Evolutionary conservation across 192 early-diverging fungal genomes (phyloP).

Genomic region (Backusella macrospora): DNA sequence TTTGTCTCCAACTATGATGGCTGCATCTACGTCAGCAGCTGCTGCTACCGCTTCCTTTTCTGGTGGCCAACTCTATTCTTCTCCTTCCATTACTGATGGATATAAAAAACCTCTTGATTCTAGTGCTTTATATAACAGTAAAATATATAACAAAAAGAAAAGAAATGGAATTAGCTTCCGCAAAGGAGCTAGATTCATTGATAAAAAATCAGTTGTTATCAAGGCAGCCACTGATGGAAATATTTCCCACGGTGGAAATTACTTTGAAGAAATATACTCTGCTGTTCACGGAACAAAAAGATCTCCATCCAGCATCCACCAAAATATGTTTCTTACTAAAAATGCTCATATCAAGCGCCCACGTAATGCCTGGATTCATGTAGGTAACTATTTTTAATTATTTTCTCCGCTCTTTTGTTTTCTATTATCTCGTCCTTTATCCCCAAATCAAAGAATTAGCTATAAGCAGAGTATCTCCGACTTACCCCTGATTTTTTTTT

Average conservation of each 20-base stretch:
- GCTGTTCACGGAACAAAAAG: not conserved
- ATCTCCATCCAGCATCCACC: constrained; percentile 1
- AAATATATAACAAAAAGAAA: not conserved
- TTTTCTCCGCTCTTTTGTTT: not conserved
- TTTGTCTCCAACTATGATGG: constrained; percentile 2
- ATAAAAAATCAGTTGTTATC: not conserved
- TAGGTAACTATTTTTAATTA: constrained; percentile 19
- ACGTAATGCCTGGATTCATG: constrained; percentile 41
- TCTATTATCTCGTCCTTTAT: not conserved
- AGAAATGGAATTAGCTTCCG: not conserved
- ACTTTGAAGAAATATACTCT: not conserved
- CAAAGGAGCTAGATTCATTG: not conserved
- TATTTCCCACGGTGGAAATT: not conserved
- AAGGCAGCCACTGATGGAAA: not conserved
- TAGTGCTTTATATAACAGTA: not conserved
- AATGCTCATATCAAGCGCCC: constrained; percentile 42
- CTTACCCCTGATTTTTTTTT: constrained; percentile 4
- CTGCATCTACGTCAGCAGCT: constrained; percentile 15
- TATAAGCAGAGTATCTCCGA: not conserved
- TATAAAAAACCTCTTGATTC: not conserved
- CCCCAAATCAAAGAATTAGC: not conserved
- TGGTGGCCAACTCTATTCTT: not conserved
- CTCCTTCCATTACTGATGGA: not conserved
- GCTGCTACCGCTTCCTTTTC: constrained; percentile 7
- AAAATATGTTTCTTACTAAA: constrained; percentile 29